Conservation (phyloP, 2,329 filamentous ascomycete species). For the Alternaria arbusti region DNA sequence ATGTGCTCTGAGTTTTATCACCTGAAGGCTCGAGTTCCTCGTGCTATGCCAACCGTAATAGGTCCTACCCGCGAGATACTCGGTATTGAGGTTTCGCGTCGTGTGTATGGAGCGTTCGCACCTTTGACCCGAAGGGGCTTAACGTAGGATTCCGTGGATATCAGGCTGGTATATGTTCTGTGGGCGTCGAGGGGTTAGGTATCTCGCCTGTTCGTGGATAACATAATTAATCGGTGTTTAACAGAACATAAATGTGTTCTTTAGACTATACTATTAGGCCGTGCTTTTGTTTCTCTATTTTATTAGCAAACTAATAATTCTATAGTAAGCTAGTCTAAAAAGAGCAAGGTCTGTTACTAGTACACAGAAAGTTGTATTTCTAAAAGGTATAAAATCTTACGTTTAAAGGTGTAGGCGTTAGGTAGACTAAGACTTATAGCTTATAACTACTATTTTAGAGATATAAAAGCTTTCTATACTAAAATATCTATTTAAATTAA, state of each 20-base stretch:
- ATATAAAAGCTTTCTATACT: no score
- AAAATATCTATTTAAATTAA: no score
- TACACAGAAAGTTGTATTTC: no score
- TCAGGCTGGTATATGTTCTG: accelerated
- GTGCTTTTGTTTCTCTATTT: background rate
- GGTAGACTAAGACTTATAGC: no score
- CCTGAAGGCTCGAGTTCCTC: background rate
- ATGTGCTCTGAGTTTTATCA: background rate
- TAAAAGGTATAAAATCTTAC: no score
- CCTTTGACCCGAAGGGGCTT: background rate
- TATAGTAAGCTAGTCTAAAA: no score
- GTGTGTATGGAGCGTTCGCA: background rate
- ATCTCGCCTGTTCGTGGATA: background rate
- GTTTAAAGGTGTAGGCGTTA: no score
- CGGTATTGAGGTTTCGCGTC: background rate
- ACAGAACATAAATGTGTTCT: accelerated
- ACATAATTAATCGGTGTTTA: accelerated
- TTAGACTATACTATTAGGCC: background rate
- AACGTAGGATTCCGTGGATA: background rate
- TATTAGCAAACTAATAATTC: no score
- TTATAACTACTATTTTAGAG: no score
- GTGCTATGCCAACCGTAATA: background rate
- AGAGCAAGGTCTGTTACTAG: no score
- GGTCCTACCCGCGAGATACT: accelerated
- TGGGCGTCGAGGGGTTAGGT: background rate